A percentile compares a stretch with the other conserved stretches of the same genome.
Evolutionary conservation across 2,329 filamentous ascomycete genomes (phyloP).

Genomic region (Raffaelea deltoideospora): DNA sequence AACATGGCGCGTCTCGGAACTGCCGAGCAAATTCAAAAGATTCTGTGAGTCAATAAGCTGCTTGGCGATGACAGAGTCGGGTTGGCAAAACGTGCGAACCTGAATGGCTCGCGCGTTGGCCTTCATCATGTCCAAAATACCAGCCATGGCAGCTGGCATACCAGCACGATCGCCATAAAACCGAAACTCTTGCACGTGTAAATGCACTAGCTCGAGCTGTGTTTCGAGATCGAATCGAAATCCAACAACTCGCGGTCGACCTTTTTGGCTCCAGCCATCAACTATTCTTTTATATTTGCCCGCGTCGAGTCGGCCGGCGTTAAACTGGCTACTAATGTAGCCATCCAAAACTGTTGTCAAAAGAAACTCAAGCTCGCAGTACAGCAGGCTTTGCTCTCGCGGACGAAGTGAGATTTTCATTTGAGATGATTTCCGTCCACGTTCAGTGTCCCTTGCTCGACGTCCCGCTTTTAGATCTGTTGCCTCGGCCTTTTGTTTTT

Average conservation of each 20-base stretch:
- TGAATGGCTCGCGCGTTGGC: slow-evolving; percentile 35
- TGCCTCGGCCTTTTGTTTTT: too few relatives aligned
- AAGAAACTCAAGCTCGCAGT: slow-evolving; percentile 42
- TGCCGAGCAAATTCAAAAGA: slow-evolving; percentile 33
- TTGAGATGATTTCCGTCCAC: too few relatives aligned
- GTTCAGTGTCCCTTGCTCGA: too few relatives aligned
- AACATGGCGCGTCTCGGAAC: slow-evolving; percentile 25
- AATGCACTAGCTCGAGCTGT: slow-evolving; percentile 36
- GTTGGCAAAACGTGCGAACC: slow-evolving; percentile 41
- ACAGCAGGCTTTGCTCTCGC: slow-evolving; percentile 42
- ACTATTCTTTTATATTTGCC: slow-evolving; percentile 35
- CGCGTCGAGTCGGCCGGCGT: slow-evolving; percentile 36
- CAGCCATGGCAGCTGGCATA: slow-evolving; percentile 25
- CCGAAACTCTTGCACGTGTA: slow-evolving; percentile 35
- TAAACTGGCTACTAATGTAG: slow-evolving; percentile 37
- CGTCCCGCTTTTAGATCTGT: too few relatives aligned
- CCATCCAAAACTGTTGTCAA: slow-evolving; percentile 34
- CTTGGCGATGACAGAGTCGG: slow-evolving; percentile 41
- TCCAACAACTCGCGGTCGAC: slow-evolving; percentile 37
- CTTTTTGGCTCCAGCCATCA: slow-evolving; percentile 35
- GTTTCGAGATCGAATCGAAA: slow-evolving; percentile 47
- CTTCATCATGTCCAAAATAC: slow-evolving; percentile 36
- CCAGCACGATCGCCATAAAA: slow-evolving; percentile 35
- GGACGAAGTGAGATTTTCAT: slow-evolving; percentile 35
- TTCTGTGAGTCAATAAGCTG: slow-evolving; percentile 38